Evolutionary conservation across 129 eudicot species (phyloP).

Genomic region (Centrapalus pauciflorus): DNA sequence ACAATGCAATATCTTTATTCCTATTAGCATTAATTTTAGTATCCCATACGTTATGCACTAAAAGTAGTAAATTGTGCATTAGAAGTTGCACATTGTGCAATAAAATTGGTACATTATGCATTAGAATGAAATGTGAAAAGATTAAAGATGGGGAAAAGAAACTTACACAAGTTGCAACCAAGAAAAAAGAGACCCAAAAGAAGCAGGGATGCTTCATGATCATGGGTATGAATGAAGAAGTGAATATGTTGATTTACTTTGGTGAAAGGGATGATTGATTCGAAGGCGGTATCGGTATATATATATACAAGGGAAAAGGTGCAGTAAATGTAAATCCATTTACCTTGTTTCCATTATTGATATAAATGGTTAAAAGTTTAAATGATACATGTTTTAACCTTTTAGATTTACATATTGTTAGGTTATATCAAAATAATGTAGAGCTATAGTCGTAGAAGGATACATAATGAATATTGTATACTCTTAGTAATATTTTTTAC

Average conservation of each 20-base stretch:
- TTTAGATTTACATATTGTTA: not conserved
- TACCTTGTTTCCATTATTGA: slow-evolving; percentile 2
- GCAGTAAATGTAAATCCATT: not conserved
- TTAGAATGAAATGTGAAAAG: not conserved
- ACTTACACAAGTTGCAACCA: slow-evolving; percentile 15
- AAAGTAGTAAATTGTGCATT: not conserved
- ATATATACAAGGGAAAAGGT: slow-evolving; percentile 15
- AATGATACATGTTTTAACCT: not conserved
- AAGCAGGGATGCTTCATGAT: slow-evolving; percentile 14
- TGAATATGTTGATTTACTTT: not conserved
- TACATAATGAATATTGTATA: not conserved
- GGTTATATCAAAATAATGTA: too few species aligned
- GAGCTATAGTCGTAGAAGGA: not conserved
- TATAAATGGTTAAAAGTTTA: not conserved
- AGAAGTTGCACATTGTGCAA: not conserved
- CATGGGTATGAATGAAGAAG: not conserved
- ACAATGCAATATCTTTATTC: too few species aligned
- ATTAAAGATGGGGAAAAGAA: not conserved
- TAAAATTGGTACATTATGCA: not conserved
- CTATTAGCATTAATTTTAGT: too few species aligned
- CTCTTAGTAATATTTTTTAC: too few species aligned
- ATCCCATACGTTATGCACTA: not conserved
- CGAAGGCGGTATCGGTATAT: not conserved
- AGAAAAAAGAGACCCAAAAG: slow-evolving; percentile 3
- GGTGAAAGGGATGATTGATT: too few species aligned